Percentiles rank a stretch among this genome's conserved stretches.
These are phyloP conservation scores for Epichloe coenophiala DNA, from an alignment of 2,329 filamentous ascomycete species.

Conservation along the genomic window DNA sequence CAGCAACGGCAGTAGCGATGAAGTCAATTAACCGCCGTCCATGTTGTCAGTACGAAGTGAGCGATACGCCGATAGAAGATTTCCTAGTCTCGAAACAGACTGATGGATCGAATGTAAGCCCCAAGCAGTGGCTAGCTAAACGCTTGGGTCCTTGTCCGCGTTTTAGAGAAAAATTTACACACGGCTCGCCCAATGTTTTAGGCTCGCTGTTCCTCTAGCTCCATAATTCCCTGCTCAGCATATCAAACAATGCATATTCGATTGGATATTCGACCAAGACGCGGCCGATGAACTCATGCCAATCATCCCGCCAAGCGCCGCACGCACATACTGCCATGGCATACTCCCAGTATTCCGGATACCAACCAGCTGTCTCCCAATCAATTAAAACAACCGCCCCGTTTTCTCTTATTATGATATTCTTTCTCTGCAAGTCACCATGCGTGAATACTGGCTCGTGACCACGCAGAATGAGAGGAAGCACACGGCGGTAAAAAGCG, in stretches of 20 bases:
- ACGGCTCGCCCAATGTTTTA: too few species aligned
- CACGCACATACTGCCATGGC: neutral
- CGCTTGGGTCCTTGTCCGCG: too few species aligned
- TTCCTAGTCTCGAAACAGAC: too few species aligned
- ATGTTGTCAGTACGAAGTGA: too few species aligned
- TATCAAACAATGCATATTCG: neutral
- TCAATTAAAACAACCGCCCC: slow-evolving; percentile 1
- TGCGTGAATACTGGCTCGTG: slow-evolving; percentile 1
- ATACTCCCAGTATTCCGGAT: neutral
- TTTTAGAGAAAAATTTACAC: too few species aligned
- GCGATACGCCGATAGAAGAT: too few species aligned
- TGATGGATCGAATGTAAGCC: too few species aligned
- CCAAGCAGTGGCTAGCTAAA: too few species aligned
- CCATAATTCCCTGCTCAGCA: neutral
- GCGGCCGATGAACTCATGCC: neutral
- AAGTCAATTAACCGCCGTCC: too few species aligned
- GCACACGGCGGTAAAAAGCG: slow-evolving; percentile 15
- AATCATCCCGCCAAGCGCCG: neutral
- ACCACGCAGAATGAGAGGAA: slow-evolving; percentile 13
- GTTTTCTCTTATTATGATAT: neutral
- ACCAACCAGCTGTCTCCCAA: neutral
- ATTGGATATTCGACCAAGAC: neutral
- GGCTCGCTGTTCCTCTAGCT: neutral
- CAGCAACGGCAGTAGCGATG: too few species aligned
- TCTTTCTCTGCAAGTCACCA: slow-evolving; percentile 4